Evolutionary conservation across 2,329 filamentous ascomycete species (phyloP).

Genomic region (Ascochyta lentis): DNA sequence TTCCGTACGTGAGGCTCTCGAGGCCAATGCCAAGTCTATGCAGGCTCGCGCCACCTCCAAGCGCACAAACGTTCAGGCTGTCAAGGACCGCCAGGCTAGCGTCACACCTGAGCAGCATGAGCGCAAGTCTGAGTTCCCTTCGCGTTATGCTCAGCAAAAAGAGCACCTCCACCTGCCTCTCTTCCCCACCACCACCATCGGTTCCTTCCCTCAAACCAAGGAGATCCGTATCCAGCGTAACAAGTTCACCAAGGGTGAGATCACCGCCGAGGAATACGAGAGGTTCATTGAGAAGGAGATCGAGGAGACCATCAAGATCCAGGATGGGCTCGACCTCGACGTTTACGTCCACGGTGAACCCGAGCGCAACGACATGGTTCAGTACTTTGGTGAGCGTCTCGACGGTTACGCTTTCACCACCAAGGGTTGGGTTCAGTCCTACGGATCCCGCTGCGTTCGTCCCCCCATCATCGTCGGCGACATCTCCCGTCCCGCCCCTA

Average conservation of each 20-base stretch:
- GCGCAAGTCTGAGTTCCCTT: constrained; percentile 87
- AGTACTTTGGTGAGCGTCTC: constrained; percentile 98
- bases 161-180: constrained; percentile 90
- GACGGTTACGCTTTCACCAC: constrained; percentile 99
- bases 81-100: constrained; percentile 94
- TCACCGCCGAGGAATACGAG: constrained; percentile 90
- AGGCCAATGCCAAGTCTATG: constrained; percentile 95
- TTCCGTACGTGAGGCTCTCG: constrained; percentile 83
- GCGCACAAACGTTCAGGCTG: constrained; percentile 95
- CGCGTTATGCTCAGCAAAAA: constrained; percentile 86
- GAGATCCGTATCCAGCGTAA: constrained; percentile 96
- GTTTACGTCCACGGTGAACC: constrained; percentile 99
- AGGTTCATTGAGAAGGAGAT: constrained; percentile 99
- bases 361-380: constrained; percentile 99
- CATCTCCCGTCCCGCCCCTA: constrained; percentile 93
- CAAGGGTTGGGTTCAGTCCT: constrained; percentile 98
- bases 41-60: constrained; percentile 88
- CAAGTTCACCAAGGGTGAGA: constrained; percentile 99
- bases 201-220: constrained; percentile 99
- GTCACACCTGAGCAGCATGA: constrained; percentile 86
- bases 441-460: constrained; percentile 97
- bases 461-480: constrained; percentile 99
- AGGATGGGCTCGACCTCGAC: constrained; percentile 96
- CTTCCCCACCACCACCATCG: constrained; percentile 99
- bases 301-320: constrained; percentile 89